phyloP scores from a whole-genome alignment of 176 grass and related monocot species.

The Secale cereale region DNA sequence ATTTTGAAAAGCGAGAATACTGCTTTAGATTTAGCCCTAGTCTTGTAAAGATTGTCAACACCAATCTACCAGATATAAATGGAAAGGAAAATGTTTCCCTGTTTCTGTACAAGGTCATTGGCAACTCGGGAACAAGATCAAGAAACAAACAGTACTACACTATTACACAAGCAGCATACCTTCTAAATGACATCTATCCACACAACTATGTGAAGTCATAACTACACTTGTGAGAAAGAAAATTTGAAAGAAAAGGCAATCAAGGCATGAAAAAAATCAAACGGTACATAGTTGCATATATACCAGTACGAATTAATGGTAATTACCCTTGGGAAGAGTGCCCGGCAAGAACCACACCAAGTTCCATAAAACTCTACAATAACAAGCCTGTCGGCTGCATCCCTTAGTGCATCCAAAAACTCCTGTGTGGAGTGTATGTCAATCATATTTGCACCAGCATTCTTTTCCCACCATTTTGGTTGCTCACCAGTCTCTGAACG shows the following conservation, averaged over 20 bases:
- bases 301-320: not conserved
- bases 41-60: slow-evolving; percentile 3
- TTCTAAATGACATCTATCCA: not conserved
- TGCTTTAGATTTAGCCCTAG: not conserved
- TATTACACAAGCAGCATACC: not conserved
- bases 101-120: not conserved
- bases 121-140: not conserved
- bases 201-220: not conserved
- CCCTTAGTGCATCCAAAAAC: slow-evolving; percentile 77
- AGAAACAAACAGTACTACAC: not conserved
- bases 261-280: not conserved
- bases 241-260: not conserved
- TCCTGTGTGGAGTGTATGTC: slow-evolving; percentile 94
- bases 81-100: not conserved
- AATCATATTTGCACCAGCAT: slow-evolving; percentile 82
- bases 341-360: slow-evolving; percentile 95
- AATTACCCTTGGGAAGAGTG: slow-evolving; percentile 87
- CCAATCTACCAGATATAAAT: not conserved
- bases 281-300: not conserved
- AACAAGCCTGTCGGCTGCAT: slow-evolving; percentile 78
- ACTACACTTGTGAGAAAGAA: not conserved
- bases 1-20: not conserved
- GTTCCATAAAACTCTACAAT: slow-evolving; percentile 91
- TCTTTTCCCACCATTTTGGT: slow-evolving; percentile 95
- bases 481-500: slow-evolving; percentile 33